Evolutionary conservation across 2,329 filamentous ascomycete genomes (phyloP).

Genomic region (Colletotrichum sp.): DNA sequence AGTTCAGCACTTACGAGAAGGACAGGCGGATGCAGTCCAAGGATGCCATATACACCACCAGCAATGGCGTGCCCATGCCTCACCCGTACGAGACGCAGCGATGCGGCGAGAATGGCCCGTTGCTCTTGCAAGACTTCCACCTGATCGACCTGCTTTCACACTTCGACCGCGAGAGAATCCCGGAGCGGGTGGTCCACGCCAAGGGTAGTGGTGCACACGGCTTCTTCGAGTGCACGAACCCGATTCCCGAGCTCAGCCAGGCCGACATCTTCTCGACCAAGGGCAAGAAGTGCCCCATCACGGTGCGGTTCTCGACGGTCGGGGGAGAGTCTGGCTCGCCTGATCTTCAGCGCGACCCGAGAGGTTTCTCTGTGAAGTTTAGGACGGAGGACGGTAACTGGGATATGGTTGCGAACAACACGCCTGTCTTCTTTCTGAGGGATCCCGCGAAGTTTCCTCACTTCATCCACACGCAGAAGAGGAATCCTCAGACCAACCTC

Average conservation of each 20-base stretch:
- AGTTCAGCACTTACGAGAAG: constrained; percentile 42
- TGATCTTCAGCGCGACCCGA: constrained; percentile 70
- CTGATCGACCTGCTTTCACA: constrained; percentile 66
- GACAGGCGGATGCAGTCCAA: constrained; percentile 43
- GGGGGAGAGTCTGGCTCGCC: constrained; percentile 68
- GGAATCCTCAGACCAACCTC: constrained; percentile 35
- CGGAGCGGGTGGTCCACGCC: constrained; percentile 24
- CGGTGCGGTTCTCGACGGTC: constrained; percentile 68
- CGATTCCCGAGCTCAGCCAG: constrained; percentile 57
- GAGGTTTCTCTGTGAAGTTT: constrained; percentile 57
- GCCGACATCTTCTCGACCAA: constrained; percentile 54
- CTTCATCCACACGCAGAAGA: constrained; percentile 49
- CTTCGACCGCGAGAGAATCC: constrained; percentile 61
- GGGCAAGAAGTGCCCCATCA: constrained; percentile 52
- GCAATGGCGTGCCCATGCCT: constrained; percentile 60
- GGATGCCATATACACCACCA: constrained; percentile 56
- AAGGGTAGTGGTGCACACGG: constrained; percentile 46
- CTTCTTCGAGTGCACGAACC: constrained; percentile 60
- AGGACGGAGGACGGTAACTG: constrained; percentile 31
- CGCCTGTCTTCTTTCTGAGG: constrained; percentile 53
- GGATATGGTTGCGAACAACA: constrained; percentile 45
- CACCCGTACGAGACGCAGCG: constrained; percentile 64
- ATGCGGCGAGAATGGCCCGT: constrained; percentile 61
- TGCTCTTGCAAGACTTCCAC: constrained; percentile 65
- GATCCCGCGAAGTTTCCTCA: constrained; percentile 54